Conservation (phyloP, 805 yeast species). For the Helenozyma baotianmanensis region DNA sequence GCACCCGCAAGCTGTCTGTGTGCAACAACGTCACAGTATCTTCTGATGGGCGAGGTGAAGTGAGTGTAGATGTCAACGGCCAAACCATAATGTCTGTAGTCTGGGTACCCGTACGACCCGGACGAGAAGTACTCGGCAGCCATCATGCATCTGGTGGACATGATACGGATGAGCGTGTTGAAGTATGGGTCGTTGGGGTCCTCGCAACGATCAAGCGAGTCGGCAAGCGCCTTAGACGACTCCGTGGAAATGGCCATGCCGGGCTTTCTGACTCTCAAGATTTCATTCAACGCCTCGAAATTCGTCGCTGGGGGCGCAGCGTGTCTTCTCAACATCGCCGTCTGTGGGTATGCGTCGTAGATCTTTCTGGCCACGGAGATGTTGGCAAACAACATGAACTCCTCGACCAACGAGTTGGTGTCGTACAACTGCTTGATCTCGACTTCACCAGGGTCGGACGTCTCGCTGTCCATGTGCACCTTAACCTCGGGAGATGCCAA, state of each 20-base stretch:
- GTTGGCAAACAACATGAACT: constrained; percentile 96
- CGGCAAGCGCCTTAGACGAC: constrained; percentile 87
- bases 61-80: constrained; percentile 98
- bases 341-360: constrained; percentile 90
- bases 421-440: constrained; percentile 84
- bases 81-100: constrained; percentile 92
- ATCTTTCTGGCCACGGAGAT: constrained; percentile 93
- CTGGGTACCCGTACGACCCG: constrained; percentile 85
- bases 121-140: constrained; percentile 97
- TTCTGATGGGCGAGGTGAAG: constrained; percentile 96
- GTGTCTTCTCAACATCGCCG: constrained; percentile 97
- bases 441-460: constrained; percentile 94
- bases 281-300: constrained; percentile 84
- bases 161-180: constrained; percentile 87
- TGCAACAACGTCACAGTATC: constrained; percentile 96
- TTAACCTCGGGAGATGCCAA: constrained; percentile 97
- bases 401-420: constrained; percentile 95
- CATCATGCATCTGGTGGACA: constrained; percentile 99
- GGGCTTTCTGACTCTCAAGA: constrained; percentile 71
- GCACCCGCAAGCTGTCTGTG: constrained; percentile 99
- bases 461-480: constrained; percentile 94
- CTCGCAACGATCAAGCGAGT: constrained; percentile 82
- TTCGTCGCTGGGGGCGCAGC: constrained; percentile 96
- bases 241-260: constrained; percentile 72
- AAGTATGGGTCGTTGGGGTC: constrained; percentile 85